Base-by-base conservation (phyloP, 345 rosid species). In the Euphorbia pulcherrima region DNA sequence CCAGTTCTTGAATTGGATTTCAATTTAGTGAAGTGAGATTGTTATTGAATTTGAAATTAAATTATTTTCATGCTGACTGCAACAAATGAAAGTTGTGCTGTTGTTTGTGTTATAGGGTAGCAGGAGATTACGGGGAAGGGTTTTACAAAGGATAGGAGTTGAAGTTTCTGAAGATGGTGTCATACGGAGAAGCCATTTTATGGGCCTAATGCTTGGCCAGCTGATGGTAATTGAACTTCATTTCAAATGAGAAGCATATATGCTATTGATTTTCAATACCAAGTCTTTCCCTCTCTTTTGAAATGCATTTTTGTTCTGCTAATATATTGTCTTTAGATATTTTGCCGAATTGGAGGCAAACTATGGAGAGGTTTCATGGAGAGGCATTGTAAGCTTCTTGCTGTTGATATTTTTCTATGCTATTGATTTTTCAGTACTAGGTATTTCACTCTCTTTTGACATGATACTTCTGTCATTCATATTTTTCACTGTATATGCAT, bases 51-150 rank as follows among this genome's bases (percentile, higher is more conserved):
- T n/a, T n/a, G n/a, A n/a, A n/a, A n/a, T n/a, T n/a, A n/a, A n/a
- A n/a, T n/a, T n/a, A n/a, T n/a, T n/a, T n/a, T n/a, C n/a, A n/a
- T 39, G 44, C 10, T 39, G 10, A 39, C 10, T 39, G 2, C 14
- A 47, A 47, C 14, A 47, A 14, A 47, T 47, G 51, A 20, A 47
- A 47, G 17, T 14, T 9, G 37, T 33, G 7, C 48, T 74, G n/a
- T 17, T 18, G 6, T 50, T 69, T 2, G 27, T 62, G 29, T 64
- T 70, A 18, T 79, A 5, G 53, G 84, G 5, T 74, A 64, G 72
- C 78, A 88, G 98, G 98, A 37, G 98, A 92, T 74, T 89, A 92
- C 64, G 90, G 90, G 78, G 96, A 92, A 68, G 98, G 98, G 26
- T 92, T 85, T 73, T 92, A 92, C 69, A n/a, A n/a, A n/a, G n/a